A percentile compares a stretch with the other conserved stretches of the same genome.
Conservation (phyloP, 306 rosid genomes). For the Rubus idaeus region DNA sequence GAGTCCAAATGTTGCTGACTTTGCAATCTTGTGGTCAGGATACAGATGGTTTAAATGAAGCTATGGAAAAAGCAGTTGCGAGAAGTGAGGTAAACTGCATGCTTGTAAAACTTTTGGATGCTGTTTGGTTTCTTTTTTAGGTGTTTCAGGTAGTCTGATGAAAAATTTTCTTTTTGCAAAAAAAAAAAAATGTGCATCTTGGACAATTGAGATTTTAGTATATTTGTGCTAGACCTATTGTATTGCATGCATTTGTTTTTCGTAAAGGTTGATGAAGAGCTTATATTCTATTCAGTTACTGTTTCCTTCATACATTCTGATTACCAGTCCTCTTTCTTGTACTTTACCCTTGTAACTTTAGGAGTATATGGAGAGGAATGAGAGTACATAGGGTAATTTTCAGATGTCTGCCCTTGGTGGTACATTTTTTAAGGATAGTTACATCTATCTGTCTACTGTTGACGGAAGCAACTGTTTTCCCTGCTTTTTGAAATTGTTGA, state of each 20-base stretch:
- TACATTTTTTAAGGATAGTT: not conserved
- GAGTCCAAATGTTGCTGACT: constrained; percentile 75
- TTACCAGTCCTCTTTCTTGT: not conserved
- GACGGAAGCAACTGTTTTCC: not conserved
- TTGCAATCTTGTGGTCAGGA: constrained; percentile 97
- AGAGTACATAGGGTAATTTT: not conserved
- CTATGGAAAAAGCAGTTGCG: constrained; percentile 82
- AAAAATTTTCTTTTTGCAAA: not conserved
- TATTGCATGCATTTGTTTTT: not conserved
- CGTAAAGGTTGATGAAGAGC: not conserved
- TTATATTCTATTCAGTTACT: not conserved
- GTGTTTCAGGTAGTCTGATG: not conserved
- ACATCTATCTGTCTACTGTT: not conserved
- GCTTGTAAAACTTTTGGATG: not conserved
- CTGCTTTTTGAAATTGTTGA: not conserved
- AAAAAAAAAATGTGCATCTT: not conserved
- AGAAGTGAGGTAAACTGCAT: constrained; percentile 79
- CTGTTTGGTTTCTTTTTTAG: not conserved
- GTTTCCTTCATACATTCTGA: not conserved
- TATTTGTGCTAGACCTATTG: not conserved
- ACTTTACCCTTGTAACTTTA: not conserved
- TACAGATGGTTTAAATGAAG: constrained; percentile 77
- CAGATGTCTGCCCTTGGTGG: not conserved
- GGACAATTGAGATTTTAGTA: not conserved
- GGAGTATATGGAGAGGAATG: not conserved